Conservation (phyloP, 2,329 filamentous ascomycete species). For the Esteya vermicola region DNA sequence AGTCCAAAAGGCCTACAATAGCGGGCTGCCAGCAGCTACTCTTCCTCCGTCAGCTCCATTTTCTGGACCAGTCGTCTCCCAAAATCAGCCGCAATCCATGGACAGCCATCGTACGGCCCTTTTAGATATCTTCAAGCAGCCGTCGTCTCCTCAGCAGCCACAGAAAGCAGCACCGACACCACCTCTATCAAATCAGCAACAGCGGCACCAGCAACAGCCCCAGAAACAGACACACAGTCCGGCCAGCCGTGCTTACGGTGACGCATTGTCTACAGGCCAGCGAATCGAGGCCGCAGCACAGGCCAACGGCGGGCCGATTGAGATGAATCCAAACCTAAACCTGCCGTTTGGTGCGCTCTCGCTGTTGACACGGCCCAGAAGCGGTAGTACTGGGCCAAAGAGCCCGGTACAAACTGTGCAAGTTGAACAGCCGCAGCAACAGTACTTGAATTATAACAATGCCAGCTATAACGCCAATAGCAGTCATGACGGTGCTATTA, state of each 20-base stretch:
- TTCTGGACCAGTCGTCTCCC: no score
- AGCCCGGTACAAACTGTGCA: background rate
- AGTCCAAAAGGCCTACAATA: background rate
- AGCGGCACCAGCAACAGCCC: background rate
- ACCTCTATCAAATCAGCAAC: background rate
- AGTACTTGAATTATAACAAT: background rate
- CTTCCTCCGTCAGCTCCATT: no score
- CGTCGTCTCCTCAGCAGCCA: slow-evolving; percentile 10
- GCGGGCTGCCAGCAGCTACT: no score
- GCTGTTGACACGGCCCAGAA: slow-evolving; percentile 23
- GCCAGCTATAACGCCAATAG: background rate
- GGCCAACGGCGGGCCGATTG: slow-evolving; percentile 17
- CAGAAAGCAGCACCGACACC: background rate
- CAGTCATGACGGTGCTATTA: background rate
- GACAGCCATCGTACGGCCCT: slow-evolving; percentile 9
- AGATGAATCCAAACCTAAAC: slow-evolving; percentile 22
- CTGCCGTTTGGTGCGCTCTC: slow-evolving; percentile 24
- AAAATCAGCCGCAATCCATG: background rate
- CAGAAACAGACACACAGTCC: slow-evolving; percentile 7
- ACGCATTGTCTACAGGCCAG: slow-evolving; percentile 12
- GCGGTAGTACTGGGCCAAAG: slow-evolving; percentile 5
- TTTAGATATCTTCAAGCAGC: slow-evolving; percentile 29
- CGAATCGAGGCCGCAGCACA: slow-evolving; percentile 14
- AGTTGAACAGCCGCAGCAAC: background rate
- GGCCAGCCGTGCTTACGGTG: slow-evolving; percentile 4